phyloP scores from a whole-genome alignment of 805 yeast species.

The Lipomyces kockii region DNA sequence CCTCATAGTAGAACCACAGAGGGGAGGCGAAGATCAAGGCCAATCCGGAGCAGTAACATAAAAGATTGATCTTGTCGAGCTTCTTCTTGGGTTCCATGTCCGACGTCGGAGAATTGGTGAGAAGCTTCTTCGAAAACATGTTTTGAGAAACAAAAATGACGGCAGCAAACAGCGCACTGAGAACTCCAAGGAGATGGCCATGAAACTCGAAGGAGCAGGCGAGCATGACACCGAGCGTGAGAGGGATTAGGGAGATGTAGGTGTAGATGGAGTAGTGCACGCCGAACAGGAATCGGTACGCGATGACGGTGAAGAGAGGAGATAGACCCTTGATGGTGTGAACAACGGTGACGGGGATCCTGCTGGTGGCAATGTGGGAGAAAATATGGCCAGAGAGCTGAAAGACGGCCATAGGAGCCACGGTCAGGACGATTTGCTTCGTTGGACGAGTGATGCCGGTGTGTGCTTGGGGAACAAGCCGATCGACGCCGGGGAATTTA shows the following conservation, averaged over 20 bases:
- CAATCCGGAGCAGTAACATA: conserved; percentile 74
- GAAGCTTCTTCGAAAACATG: conserved; percentile 80
- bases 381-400: conserved; percentile 92
- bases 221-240: conserved; percentile 83
- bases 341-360: conserved; percentile 92
- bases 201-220: conserved; percentile 51
- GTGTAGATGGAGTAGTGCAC: conserved; percentile 65
- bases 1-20: conserved; percentile 71
- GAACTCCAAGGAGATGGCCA: conserved; percentile 63
- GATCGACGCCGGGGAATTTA: conserved; percentile 44
- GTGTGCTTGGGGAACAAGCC: conserved; percentile 41
- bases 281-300: conserved; percentile 67
- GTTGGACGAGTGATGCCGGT: conserved; percentile 52
- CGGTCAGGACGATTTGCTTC: conserved; percentile 58
- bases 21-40: conserved; percentile 76
- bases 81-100: conserved; percentile 46
- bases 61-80: conserved; percentile 80
- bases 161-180: conserved; percentile 69
- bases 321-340: conserved; percentile 92
- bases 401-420: conserved; percentile 93
- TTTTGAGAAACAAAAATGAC: conserved; percentile 82
- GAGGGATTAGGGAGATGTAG: conserved; percentile 77
- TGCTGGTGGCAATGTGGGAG: conserved; percentile 87
- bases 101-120: conserved; percentile 51
- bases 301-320: conserved; percentile 84